phyloP scores from a whole-genome alignment of 164 flowering plant species.

The Cinnamomum micranthum region DNA sequence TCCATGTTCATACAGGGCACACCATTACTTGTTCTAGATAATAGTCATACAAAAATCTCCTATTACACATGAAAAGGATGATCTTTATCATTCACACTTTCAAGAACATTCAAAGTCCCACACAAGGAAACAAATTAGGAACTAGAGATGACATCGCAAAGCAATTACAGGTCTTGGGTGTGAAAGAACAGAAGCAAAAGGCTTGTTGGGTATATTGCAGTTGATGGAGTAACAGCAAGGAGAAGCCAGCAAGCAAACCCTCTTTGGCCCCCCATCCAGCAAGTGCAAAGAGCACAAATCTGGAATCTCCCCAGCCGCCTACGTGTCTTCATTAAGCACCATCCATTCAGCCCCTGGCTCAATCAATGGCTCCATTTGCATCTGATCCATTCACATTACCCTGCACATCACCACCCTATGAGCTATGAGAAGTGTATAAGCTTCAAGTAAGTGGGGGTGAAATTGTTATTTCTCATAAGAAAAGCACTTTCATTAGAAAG shows the following conservation, averaged over 20 bases:
- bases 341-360: slow-evolving; percentile 30
- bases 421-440: too few species aligned
- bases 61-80: too few species aligned
- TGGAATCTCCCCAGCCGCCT: slow-evolving; percentile 66
- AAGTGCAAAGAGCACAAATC: slow-evolving; percentile 80
- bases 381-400: slow-evolving; percentile 9
- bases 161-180: slow-evolving; percentile 84
- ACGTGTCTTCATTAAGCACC: slow-evolving; percentile 60
- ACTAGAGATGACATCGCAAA: slow-evolving; percentile 66
- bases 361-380: slow-evolving; percentile 53
- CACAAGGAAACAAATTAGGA: too few species aligned
- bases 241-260: slow-evolving; percentile 64
- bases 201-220: slow-evolving; percentile 92
- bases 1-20: too few species aligned
- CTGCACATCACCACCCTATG: background rate
- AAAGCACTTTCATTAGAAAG: too few species aligned
- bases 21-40: too few species aligned
- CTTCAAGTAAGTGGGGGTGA: too few species aligned
- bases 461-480: too few species aligned
- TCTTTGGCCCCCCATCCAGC: slow-evolving; percentile 85
- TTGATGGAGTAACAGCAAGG: slow-evolving; percentile 96
- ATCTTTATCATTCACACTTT: too few species aligned
- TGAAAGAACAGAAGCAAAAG: slow-evolving; percentile 78
- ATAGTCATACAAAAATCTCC: too few species aligned
- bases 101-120: too few species aligned